Percentiles rank a stretch among this genome's conserved stretches.
phyloP scores from a whole-genome alignment of 768 basidiomycete species.

The Naganishia vishniacii region DNA sequence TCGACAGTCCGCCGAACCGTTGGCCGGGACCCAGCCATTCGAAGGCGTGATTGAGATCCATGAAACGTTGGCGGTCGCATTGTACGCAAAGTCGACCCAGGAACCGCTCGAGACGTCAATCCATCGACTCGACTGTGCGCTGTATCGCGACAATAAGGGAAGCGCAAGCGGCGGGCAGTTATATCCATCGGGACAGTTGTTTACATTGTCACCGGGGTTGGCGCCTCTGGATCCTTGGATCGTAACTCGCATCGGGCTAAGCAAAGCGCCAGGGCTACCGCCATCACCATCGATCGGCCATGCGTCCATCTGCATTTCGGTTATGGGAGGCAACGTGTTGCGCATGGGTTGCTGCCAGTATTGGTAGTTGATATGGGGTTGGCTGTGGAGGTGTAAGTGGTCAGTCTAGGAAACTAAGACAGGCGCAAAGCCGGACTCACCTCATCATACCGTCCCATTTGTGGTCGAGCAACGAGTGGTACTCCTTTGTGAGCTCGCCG shows the following conservation, averaged over 20 bases:
- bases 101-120: constrained; percentile 63
- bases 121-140: constrained; percentile 54
- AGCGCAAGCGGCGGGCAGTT: constrained; percentile 50
- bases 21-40: constrained; percentile 54
- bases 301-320: constrained; percentile 17
- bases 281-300: constrained; percentile 46
- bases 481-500: constrained; percentile 59
- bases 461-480: constrained; percentile 59
- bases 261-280: constrained; percentile 35
- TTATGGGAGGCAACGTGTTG: constrained; percentile 52
- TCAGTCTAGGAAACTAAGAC: no score
- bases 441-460: constrained; percentile 54
- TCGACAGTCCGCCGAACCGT: constrained; percentile 53
- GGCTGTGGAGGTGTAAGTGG: no score
- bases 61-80: constrained; percentile 53
- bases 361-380: constrained; percentile 33
- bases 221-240: constrained; percentile 55
- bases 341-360: constrained; percentile 67
- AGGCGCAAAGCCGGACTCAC: no score
- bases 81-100: constrained; percentile 58
- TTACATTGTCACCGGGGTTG: constrained; percentile 65
- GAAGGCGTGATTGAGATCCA: constrained; percentile 57
- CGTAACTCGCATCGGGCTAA: constrained; percentile 19
- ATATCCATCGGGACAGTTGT: constrained; percentile 54
- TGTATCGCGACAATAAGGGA: constrained; percentile 56